phyloP scores from a whole-genome alignment of 768 basidiomycete species.

The Russula olivacea region DNA sequence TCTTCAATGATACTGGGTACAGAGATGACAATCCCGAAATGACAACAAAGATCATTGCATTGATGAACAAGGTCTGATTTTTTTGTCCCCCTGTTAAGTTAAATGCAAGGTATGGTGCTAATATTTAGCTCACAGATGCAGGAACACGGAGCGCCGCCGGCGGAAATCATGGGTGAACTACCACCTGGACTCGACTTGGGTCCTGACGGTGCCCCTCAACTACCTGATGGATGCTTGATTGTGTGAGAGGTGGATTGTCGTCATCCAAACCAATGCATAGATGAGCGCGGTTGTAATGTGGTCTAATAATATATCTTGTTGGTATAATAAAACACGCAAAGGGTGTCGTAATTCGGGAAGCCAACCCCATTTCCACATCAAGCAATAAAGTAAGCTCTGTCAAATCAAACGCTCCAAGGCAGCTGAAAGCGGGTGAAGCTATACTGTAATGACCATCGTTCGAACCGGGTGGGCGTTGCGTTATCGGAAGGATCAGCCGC shows the following conservation, averaged over 20 bases:
- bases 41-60: constrained; percentile 46
- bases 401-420: neutral
- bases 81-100: neutral
- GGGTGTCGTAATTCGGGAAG: neutral
- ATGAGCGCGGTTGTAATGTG: neutral
- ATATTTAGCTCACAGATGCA: constrained; percentile 54
- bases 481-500: constrained; percentile 13
- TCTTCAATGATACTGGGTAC: constrained; percentile 61
- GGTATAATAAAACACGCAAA: neutral
- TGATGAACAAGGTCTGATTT: constrained; percentile 67
- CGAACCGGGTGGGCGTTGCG: neutral
- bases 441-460: neutral
- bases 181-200: constrained; percentile 63
- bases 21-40: constrained; percentile 47
- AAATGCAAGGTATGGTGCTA: neutral
- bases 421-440: neutral
- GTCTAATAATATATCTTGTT: neutral
- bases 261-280: neutral
- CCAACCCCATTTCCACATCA: neutral
- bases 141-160: constrained; percentile 66
- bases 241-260: constrained; percentile 3
- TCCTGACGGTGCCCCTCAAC: constrained; percentile 46
- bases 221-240: constrained; percentile 38
- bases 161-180: constrained; percentile 77
- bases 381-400: neutral